Evolutionary conservation across 345 rosid species (phyloP).

Genomic region (Rubroshorea leprosula): DNA sequence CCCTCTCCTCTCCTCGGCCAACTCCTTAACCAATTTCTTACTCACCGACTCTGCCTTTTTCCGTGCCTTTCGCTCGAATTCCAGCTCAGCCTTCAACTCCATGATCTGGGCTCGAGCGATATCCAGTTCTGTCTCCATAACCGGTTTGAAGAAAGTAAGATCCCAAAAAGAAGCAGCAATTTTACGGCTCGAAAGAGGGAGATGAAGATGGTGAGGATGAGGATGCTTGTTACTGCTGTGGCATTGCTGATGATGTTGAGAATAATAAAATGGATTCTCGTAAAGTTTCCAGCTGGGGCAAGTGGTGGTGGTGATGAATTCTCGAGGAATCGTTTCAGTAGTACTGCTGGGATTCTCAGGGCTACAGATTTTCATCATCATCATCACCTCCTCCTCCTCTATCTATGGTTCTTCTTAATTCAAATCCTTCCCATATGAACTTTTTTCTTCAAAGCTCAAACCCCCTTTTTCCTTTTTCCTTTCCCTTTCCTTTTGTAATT

Average conservation of each 20-base stretch:
- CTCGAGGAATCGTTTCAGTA: slow-evolving; percentile 20
- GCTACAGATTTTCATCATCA: slow-evolving; percentile 45
- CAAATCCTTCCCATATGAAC: slow-evolving; percentile 23
- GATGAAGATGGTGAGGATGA: slow-evolving; percentile 20
- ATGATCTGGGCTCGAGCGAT: slow-evolving; percentile 42
- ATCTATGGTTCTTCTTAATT: slow-evolving; percentile 18
- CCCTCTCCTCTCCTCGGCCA: slow-evolving; percentile 53
- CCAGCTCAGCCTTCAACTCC: slow-evolving; percentile 72
- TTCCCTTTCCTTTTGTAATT: slow-evolving; percentile 20
- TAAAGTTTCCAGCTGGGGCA: slow-evolving; percentile 69
- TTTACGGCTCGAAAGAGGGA: slow-evolving; percentile 31
- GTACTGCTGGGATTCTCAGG: slow-evolving; percentile 22
- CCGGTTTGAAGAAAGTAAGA: slow-evolving; percentile 41
- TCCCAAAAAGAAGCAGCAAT: slow-evolving; percentile 62
- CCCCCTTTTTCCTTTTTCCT: slow-evolving; percentile 10
- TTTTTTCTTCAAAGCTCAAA: slow-evolving; percentile 2
- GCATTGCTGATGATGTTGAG: slow-evolving; percentile 20
- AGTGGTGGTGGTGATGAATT: slow-evolving; percentile 37
- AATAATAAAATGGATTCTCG: slow-evolving; percentile 58
- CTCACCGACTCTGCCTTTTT: slow-evolving; percentile 52
- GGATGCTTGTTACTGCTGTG: slow-evolving; percentile 22
- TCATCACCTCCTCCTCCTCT: slow-evolving; percentile 25
- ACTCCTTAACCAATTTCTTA: slow-evolving; percentile 60
- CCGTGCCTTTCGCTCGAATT: slow-evolving; percentile 54
- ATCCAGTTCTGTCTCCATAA: slow-evolving; percentile 50